A percentile compares a stretch with the other conserved stretches of the same genome.
These are phyloP conservation scores for Massariosphaeria phaeospora DNA, from an alignment of 495 filamentous ascomycete genomes.

Conservation along the genomic window DNA sequence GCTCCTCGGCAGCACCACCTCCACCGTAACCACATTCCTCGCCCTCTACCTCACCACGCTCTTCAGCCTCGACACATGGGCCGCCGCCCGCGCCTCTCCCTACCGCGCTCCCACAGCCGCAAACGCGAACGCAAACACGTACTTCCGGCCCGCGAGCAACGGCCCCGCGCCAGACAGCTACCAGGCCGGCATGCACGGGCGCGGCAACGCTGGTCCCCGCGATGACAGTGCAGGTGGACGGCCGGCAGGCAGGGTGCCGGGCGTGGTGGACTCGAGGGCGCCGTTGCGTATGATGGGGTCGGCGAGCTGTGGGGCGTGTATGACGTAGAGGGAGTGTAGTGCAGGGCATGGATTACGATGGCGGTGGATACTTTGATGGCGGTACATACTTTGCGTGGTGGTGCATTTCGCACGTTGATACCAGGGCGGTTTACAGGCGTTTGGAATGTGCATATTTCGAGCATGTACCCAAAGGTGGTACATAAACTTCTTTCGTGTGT, in stretches of 20 bases:
- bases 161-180: constrained; percentile 10
- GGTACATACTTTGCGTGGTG: too few relatives aligned
- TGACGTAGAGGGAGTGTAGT: background rate
- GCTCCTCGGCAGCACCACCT: background rate
- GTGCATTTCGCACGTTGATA: too few relatives aligned
- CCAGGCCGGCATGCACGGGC: constrained; percentile 6
- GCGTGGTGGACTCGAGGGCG: constrained; percentile 7
- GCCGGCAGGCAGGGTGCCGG: constrained; percentile 4
- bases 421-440: too few relatives aligned
- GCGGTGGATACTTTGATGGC: too few relatives aligned
- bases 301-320: constrained; percentile 23
- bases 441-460: too few relatives aligned
- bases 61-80: constrained; percentile 29
- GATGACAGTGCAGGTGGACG: background rate
- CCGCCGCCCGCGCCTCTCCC: constrained; percentile 18
- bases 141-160: constrained; percentile 12
- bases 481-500: too few relatives aligned
- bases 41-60: constrained; percentile 30
- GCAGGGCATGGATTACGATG: background rate
- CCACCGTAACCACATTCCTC: constrained; percentile 24
- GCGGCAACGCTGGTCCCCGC: background rate
- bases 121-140: constrained; percentile 4
- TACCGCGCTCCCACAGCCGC: constrained; percentile 14
- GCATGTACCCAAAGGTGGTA: too few relatives aligned
- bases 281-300: constrained; percentile 13